Evolutionary conservation across 2,329 filamentous ascomycete genomes (phyloP).

Genomic region (Falciphora oryzae): DNA sequence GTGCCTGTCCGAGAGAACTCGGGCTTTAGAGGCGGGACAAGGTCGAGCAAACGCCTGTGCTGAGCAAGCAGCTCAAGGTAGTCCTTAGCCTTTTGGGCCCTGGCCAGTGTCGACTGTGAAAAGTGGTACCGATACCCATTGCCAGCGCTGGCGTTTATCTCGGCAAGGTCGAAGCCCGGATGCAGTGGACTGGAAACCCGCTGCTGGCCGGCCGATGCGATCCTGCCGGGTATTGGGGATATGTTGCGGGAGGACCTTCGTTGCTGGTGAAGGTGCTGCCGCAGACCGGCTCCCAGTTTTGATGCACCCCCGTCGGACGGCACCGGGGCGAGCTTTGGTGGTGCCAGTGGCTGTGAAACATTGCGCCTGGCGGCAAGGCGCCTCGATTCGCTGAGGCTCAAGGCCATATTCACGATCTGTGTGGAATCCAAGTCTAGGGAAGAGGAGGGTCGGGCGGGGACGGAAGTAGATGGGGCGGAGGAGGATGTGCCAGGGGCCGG

Average conservation of each 20-base stretch:
- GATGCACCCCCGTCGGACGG: slow-evolving; percentile 37
- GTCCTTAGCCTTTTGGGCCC: slow-evolving; percentile 77
- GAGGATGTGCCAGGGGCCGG: slow-evolving; percentile 6
- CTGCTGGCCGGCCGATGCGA: slow-evolving; percentile 18
- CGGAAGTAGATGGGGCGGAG: slow-evolving; percentile 3
- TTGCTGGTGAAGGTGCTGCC: slow-evolving; percentile 62
- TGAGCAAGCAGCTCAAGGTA: slow-evolving; percentile 82
- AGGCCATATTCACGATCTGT: slow-evolving; percentile 87
- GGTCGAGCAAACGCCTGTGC: slow-evolving; percentile 73
- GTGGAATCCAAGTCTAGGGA: slow-evolving; percentile 66
- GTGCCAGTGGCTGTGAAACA: slow-evolving; percentile 42
- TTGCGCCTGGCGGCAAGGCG: slow-evolving; percentile 56
- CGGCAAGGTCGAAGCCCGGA: slow-evolving; percentile 33
- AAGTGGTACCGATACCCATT: slow-evolving; percentile 57
- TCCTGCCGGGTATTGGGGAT: slow-evolving; percentile 41
- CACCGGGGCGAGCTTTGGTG: slow-evolving; percentile 44
- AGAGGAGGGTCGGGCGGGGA: background rate
- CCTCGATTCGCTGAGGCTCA: slow-evolving; percentile 79
- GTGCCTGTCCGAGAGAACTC: slow-evolving; percentile 28
- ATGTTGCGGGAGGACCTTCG: slow-evolving; percentile 55
- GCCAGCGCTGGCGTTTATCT: slow-evolving; percentile 28
- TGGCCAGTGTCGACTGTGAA: slow-evolving; percentile 71
- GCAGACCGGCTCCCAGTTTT: slow-evolving; percentile 51
- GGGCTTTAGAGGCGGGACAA: slow-evolving; percentile 66
- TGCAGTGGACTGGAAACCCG: slow-evolving; percentile 33